Conservation (phyloP, 1,139 yeast genomes). For the Geotrichum citri-aurantii region DNA sequence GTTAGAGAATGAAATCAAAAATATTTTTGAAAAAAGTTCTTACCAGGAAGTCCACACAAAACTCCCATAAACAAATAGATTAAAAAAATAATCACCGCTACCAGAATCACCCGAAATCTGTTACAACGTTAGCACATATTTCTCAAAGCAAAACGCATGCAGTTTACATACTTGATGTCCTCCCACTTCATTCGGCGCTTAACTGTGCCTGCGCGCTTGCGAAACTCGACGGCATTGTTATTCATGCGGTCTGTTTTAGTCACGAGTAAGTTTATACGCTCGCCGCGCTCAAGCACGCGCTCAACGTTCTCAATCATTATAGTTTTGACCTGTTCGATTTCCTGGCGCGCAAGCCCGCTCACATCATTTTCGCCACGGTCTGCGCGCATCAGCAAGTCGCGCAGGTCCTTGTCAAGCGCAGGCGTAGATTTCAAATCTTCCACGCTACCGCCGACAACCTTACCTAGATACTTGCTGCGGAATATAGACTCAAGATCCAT, state of each 20-base stretch:
- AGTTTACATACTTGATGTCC: constrained; percentile 26
- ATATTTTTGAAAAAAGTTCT: not conserved
- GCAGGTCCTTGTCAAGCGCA: constrained; percentile 21
- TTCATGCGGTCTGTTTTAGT: constrained; percentile 77
- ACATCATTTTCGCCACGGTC: constrained; percentile 29
- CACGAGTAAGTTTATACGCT: constrained; percentile 64
- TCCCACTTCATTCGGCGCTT: constrained; percentile 51
- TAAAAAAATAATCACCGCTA: constrained; percentile 5
- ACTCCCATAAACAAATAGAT: constrained; percentile 15
- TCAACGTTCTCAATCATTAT: constrained; percentile 42
- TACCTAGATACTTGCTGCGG: constrained; percentile 21
- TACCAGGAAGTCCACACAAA: constrained; percentile 19
- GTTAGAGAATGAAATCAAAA: not conserved
- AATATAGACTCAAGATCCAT: constrained; percentile 30
- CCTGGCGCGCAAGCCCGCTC: constrained; percentile 33
- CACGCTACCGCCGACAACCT: constrained; percentile 18
- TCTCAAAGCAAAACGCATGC: not conserved
- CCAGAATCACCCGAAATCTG: constrained; percentile 13
- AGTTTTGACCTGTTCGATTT: constrained; percentile 38
- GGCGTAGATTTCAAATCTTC: constrained; percentile 13
- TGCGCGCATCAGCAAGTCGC: constrained; percentile 23
- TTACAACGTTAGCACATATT: not conserved
- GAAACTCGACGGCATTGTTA: constrained; percentile 62
- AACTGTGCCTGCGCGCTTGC: constrained; percentile 61
- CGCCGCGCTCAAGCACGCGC: constrained; percentile 67